A percentile compares a stretch with the other conserved stretches of the same genome.
Conservation (phyloP, 2,329 filamentous ascomycete species). For the Talaromyces marneffei region DNA sequence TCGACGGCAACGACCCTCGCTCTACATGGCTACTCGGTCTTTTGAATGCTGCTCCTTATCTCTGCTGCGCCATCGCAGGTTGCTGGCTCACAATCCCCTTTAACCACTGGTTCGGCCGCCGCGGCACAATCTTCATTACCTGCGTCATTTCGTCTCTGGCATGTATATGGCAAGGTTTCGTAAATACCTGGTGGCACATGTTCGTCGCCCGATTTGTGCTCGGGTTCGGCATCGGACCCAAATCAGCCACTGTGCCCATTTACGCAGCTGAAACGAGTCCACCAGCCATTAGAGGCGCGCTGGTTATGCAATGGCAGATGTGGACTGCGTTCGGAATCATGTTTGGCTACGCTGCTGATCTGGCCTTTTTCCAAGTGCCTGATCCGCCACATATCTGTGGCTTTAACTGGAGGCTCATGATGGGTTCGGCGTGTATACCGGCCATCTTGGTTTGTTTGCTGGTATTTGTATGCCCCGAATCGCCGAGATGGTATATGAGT, state of each 20-base stretch:
- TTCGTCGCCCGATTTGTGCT: constrained; percentile 66
- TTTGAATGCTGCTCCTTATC: constrained; percentile 52
- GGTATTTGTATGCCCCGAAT: constrained; percentile 59
- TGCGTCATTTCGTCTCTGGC: constrained; percentile 61
- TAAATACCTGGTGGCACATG: constrained; percentile 65
- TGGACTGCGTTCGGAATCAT: constrained; percentile 48
- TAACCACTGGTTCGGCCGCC: constrained; percentile 63
- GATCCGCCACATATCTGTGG: constrained; percentile 51
- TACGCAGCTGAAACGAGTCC: constrained; percentile 71
- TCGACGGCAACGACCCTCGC: constrained; percentile 44
- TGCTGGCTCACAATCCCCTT: constrained; percentile 71
- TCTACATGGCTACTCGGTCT: constrained; percentile 58
- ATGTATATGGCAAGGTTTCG: constrained; percentile 56
- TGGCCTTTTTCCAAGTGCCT: constrained; percentile 55
- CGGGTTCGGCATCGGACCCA: constrained; percentile 72
- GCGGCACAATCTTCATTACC: constrained; percentile 70
- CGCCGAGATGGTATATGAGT: constrained; percentile 46
- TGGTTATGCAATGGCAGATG: constrained; percentile 79
- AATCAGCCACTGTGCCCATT: constrained; percentile 68
- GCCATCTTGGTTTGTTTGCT: constrained; percentile 53
- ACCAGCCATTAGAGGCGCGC: constrained; percentile 62
- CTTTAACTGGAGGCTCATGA: constrained; percentile 62
- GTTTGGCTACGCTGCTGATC: constrained; percentile 55
- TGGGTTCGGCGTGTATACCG: constrained; percentile 61
- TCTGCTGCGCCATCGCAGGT: constrained; percentile 62